Base-by-base conservation (phyloP, 495 filamentous ascomycete species). In the Cercophora samala region DNA sequence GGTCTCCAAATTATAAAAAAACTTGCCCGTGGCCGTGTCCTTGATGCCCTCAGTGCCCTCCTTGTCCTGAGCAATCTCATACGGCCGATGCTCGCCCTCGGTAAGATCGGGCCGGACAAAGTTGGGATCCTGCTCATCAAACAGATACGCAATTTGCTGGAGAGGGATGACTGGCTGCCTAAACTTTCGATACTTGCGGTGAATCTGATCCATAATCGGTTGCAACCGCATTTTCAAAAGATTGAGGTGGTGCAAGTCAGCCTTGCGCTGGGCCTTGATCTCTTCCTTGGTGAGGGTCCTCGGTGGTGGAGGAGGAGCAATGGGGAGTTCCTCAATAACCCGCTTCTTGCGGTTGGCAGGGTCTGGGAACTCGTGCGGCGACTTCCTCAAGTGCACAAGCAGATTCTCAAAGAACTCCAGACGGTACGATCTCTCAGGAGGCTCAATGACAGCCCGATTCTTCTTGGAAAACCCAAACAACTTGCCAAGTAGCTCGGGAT, bases 1-100 rank as follows among this genome's bases (percentile, higher is more conserved):
- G n/a, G 91, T 89, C 69, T 98, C 93, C 62, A 98, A 79, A 70
- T 99, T 99, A 80, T 97, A 97, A 73, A 86, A 97, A 76, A 93
- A 93, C 72, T 93, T 96, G 56, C 85, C 87, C 1, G 88, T 90
- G 3, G 83, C 84, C 18, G 82, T 83, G 66, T 96, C 88, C 19
- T 84, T 79, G 23, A 97, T 80, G 3, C 90, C 91, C 15, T 82
- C 81, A 18, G 87, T 83, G n/a, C 90, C 92, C 69, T 94, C 83
- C 63, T 87, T 87, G 69, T 97, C 92, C 64, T 83, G 83, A 17
- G 81, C 85, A 58, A 90, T 84, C 72, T 93, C 92, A 72, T 84
- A 97, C 1, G 93, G 93, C 42, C 93, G 85, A 3, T 78, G 77
- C 63, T 86, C 79, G 24, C 86, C 85, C 26, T 86, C 82, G 5